Evolutionary conservation across 805 yeast species (phyloP).

Genomic region (Metschnikowia lochheadii): DNA sequence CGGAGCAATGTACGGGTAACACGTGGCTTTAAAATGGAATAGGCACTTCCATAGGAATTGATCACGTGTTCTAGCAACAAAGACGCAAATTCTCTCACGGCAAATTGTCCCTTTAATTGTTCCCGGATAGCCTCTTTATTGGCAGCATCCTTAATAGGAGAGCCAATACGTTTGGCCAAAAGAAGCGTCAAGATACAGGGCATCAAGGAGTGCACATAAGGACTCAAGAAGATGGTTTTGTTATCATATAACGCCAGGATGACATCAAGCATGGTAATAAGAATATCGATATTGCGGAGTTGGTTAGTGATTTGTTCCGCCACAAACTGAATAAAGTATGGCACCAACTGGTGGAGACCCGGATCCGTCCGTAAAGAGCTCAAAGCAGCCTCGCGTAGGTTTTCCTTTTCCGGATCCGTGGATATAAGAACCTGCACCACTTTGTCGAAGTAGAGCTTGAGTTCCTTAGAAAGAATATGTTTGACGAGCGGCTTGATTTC

Average conservation of each 20-base stretch:
- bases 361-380: slow-evolving; percentile 86
- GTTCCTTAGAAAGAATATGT: slow-evolving; percentile 90
- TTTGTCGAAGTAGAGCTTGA: slow-evolving; percentile 89
- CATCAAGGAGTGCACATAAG: slow-evolving; percentile 93
- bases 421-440: slow-evolving; percentile 74
- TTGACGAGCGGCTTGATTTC: slow-evolving; percentile 86
- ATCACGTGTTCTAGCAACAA: slow-evolving; percentile 76
- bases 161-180: slow-evolving; percentile 84
- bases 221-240: slow-evolving; percentile 83
- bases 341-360: slow-evolving; percentile 93
- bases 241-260: slow-evolving; percentile 80
- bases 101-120: slow-evolving; percentile 38
- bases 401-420: slow-evolving; percentile 51
- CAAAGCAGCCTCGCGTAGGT: slow-evolving; percentile 72
- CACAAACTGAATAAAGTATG: slow-evolving; percentile 92
- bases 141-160: slow-evolving; percentile 36
- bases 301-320: slow-evolving; percentile 94
- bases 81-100: slow-evolving; percentile 85
- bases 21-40: slow-evolving; percentile 86
- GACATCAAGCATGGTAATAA: slow-evolving; percentile 84
- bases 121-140: slow-evolving; percentile 23
- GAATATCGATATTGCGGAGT: slow-evolving; percentile 61
- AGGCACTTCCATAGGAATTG: slow-evolving; percentile 73
- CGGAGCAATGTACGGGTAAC: slow-evolving; percentile 89
- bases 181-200: slow-evolving; percentile 92